Conservation (phyloP, 176 grass and related monocot species). For the Olyra latifolia region DNA sequence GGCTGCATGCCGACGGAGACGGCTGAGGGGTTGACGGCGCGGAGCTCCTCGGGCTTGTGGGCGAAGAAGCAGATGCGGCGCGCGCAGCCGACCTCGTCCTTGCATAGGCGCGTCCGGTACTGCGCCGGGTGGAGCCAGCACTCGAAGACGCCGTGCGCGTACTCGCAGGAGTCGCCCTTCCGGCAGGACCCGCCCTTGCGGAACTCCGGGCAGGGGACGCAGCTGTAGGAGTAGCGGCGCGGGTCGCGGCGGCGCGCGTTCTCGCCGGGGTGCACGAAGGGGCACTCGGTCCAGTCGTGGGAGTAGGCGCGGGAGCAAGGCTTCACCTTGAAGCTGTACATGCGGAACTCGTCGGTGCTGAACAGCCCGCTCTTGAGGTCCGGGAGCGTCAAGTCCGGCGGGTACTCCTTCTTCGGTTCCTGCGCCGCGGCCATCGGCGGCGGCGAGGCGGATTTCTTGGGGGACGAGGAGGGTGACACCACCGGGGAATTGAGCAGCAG, state of each 20-base stretch:
- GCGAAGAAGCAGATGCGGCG: slow-evolving; percentile 90
- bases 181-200: slow-evolving; percentile 79
- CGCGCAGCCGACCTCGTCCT: slow-evolving; percentile 75
- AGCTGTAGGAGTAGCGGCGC: slow-evolving; percentile 87
- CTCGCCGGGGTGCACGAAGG: slow-evolving; percentile 97
- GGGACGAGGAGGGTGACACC: slow-evolving; percentile 31
- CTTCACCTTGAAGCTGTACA: slow-evolving; percentile 97
- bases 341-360: slow-evolving; percentile 91
- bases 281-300: slow-evolving; percentile 99
- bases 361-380: slow-evolving; percentile 94
- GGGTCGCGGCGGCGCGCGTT: slow-evolving; percentile 95
- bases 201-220: slow-evolving; percentile 95
- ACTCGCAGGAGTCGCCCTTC: slow-evolving; percentile 78
- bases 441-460: slow-evolving; percentile 47
- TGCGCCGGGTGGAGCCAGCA: slow-evolving; percentile 91
- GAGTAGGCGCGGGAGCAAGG: slow-evolving; percentile 98
- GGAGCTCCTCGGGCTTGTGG: slow-evolving; percentile 82
- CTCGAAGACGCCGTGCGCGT: slow-evolving; percentile 92
- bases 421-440: background rate
- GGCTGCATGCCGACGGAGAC: slow-evolving; percentile 71
- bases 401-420: slow-evolving; percentile 82
- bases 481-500: slow-evolving; percentile 41
- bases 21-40: slow-evolving; percentile 69
- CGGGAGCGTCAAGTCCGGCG: slow-evolving; percentile 78
- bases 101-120: slow-evolving; percentile 76